These are phyloP conservation scores for Fusarium sterilihyphosum DNA, from an alignment of 2,329 filamentous ascomycete species.

Conservation along the genomic window DNA sequence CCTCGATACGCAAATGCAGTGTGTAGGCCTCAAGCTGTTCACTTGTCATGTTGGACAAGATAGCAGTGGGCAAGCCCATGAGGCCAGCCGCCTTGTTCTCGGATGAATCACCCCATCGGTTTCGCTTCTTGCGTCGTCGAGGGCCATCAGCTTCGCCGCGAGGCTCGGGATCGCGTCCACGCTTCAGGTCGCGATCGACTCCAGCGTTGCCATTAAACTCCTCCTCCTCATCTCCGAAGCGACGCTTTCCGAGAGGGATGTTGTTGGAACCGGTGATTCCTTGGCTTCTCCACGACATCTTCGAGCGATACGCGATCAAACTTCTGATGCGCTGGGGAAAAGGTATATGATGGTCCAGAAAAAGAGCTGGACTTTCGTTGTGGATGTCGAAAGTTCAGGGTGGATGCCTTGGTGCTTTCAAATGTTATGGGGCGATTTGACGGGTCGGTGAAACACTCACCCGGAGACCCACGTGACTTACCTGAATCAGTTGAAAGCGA, in stretches of 20 bases:
- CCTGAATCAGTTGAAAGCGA: neutral
- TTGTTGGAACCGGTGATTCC: constrained; percentile 99
- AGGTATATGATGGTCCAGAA: constrained; percentile 2
- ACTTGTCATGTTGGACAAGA: constrained; percentile 96
- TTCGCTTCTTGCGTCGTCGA: constrained; percentile 95
- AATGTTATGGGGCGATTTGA: constrained; percentile 19
- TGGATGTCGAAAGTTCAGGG: constrained; percentile 14
- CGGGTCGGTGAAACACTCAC: constrained; percentile 24
- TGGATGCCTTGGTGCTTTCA: constrained; percentile 20
- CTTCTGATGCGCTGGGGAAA: neutral
- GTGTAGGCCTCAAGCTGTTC: constrained; percentile 98
- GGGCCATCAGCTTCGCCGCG: constrained; percentile 77
- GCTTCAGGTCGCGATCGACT: constrained; percentile 71
- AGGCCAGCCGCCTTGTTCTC: constrained; percentile 99
- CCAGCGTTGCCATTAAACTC: constrained; percentile 51
- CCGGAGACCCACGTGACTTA: constrained; percentile 23
- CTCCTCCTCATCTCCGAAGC: constrained; percentile 71
- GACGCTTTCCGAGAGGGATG: constrained; percentile 90
- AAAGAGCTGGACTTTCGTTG: constrained; percentile 15
- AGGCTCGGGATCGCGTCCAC: constrained; percentile 90
- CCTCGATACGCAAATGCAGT: constrained; percentile 94
- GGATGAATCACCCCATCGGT: constrained; percentile 95
- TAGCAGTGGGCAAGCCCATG: constrained; percentile 96
- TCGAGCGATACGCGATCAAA: neutral
- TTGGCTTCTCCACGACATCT: constrained; percentile 75